phyloP scores from a whole-genome alignment of 805 yeast species.

The Kodamaea kaohsiungensis region DNA sequence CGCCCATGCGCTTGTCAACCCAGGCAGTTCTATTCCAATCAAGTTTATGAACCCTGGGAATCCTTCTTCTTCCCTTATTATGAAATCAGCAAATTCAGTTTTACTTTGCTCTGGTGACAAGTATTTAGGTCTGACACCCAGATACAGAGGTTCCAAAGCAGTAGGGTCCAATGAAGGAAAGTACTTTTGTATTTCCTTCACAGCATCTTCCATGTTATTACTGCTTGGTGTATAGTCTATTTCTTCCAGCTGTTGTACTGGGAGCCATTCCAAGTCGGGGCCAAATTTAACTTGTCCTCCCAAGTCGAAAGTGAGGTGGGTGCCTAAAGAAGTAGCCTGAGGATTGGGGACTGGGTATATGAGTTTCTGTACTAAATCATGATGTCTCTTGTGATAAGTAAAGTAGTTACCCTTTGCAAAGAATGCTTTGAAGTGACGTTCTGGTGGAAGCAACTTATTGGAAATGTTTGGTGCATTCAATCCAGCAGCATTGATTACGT shows the following conservation, averaged over 20 bases:
- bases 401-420: slow-evolving; percentile 89
- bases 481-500: slow-evolving; percentile 79
- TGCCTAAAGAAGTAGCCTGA: slow-evolving; percentile 75
- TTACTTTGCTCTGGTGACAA: slow-evolving; percentile 41
- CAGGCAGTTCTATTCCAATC: slow-evolving; percentile 89
- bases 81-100: slow-evolving; percentile 64
- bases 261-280: slow-evolving; percentile 86
- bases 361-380: slow-evolving; percentile 32
- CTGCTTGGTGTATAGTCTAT: slow-evolving; percentile 51
- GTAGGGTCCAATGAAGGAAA: slow-evolving; percentile 56
- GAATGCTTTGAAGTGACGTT: slow-evolving; percentile 55
- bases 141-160: slow-evolving; percentile 64
- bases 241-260: slow-evolving; percentile 28
- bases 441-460: slow-evolving; percentile 65
- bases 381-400: slow-evolving; percentile 49
- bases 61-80: slow-evolving; percentile 67
- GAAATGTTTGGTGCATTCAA: slow-evolving; percentile 70
- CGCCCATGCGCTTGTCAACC: slow-evolving; percentile 79
- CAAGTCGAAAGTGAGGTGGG: slow-evolving; percentile 81
- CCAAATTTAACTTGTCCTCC: slow-evolving; percentile 83
- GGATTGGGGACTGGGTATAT: slow-evolving; percentile 79
- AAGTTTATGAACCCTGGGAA: slow-evolving; percentile 78
- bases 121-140: slow-evolving; percentile 85
- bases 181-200: slow-evolving; percentile 57
- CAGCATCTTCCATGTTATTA: slow-evolving; percentile 54